Conservation (phyloP, 1,284 basidiomycete species). For the Trichosporon coremiiforme region DNA sequence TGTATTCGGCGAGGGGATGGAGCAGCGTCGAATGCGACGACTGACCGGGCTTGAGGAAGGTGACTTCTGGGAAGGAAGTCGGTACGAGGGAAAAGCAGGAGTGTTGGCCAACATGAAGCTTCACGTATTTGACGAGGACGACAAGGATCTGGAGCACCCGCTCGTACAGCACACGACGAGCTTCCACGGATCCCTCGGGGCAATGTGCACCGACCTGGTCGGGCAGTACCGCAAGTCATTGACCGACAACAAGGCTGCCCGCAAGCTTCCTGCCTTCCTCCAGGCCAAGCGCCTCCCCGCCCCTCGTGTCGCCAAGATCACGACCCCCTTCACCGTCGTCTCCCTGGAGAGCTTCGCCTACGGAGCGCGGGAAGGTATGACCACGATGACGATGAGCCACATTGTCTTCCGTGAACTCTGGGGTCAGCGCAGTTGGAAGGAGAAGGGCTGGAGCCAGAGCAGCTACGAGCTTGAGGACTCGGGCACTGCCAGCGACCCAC, state of each 20-base stretch:
- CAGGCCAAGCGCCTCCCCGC: constrained; percentile 43
- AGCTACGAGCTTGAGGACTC: constrained; percentile 38
- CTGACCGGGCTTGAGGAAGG: constrained; percentile 47
- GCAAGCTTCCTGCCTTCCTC: constrained; percentile 42
- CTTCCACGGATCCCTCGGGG: constrained; percentile 39
- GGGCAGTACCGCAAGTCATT: constrained; percentile 31
- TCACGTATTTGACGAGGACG: constrained; percentile 39
- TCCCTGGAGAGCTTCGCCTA: constrained; percentile 64
- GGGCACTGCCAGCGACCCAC: not conserved
- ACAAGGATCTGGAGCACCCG: constrained; percentile 3
- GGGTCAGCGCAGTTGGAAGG: constrained; percentile 48
- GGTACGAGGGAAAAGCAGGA: constrained; percentile 45
- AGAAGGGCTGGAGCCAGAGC: constrained; percentile 43
- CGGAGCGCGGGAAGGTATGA: constrained; percentile 71
- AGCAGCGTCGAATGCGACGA: constrained; percentile 48
- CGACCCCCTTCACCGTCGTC: constrained; percentile 48
- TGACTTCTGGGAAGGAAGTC: constrained; percentile 51
- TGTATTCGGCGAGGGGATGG: constrained; percentile 44
- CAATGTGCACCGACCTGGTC: constrained; percentile 35
- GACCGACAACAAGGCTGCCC: not conserved
- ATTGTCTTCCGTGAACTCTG: constrained; percentile 73
- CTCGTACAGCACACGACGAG: constrained; percentile 16
- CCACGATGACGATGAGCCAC: constrained; percentile 76
- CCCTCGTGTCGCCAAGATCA: constrained; percentile 47
- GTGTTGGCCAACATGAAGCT: constrained; percentile 39